A percentile compares a stretch with the other conserved stretches of the same genome.
Evolutionary conservation across 805 yeast species (phyloP).

Genomic region (Wickerhamomyces queroliae): DNA sequence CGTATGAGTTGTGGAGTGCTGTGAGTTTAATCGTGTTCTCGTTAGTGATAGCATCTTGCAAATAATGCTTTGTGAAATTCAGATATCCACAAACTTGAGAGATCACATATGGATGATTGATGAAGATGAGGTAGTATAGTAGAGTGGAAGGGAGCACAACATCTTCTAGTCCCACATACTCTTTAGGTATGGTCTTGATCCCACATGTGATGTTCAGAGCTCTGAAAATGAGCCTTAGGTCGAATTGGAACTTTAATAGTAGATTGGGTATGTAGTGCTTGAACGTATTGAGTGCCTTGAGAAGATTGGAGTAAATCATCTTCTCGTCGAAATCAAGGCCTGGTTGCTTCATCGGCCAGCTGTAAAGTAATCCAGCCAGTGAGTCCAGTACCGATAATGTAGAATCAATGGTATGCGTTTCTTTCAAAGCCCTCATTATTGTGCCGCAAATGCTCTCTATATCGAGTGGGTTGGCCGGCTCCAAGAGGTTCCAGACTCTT

Average conservation of each 20-base stretch:
- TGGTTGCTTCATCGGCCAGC: too few relatives aligned
- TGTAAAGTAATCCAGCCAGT: too few relatives aligned
- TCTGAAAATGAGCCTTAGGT: not conserved
- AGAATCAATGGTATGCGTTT: too few relatives aligned
- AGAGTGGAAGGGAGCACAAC: constrained; percentile 36
- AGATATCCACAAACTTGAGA: constrained; percentile 43
- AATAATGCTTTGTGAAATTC: constrained; percentile 24
- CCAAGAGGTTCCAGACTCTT: not conserved
- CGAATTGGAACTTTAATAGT: not conserved
- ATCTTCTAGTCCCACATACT: constrained; percentile 13
- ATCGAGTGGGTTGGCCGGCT: not conserved
- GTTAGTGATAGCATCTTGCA: constrained; percentile 8
- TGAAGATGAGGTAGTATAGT: constrained; percentile 31
- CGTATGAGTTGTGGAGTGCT: constrained; percentile 39
- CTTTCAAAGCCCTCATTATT: too few relatives aligned
- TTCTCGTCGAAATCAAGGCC: too few relatives aligned
- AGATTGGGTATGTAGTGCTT: not conserved
- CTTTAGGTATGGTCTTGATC: not conserved
- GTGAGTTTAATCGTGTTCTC: constrained; percentile 21
- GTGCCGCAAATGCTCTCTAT: too few relatives aligned
- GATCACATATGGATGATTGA: constrained; percentile 37
- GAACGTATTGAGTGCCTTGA: not conserved
- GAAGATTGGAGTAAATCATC: not conserved
- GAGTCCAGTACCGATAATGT: too few relatives aligned
- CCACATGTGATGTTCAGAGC: not conserved